These are phyloP conservation scores for Cladosporium sphaerospermum DNA, from an alignment of 2,329 filamentous ascomycete genomes.

Conservation along the genomic window DNA sequence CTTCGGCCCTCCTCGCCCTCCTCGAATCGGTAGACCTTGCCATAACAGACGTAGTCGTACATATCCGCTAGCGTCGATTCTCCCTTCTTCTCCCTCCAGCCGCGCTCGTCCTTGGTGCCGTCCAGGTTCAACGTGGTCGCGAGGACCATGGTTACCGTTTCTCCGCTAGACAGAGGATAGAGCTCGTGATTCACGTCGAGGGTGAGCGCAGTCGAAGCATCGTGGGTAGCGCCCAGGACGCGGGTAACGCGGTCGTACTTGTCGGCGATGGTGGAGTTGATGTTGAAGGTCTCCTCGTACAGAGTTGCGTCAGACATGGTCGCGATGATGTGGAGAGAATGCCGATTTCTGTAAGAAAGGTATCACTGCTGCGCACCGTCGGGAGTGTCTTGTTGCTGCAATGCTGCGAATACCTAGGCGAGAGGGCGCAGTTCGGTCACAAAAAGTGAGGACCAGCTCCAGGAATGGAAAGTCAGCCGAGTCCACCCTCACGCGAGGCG, in stretches of 20 bases:
- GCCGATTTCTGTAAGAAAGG: no score
- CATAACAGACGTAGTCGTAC: slow-evolving; percentile 83
- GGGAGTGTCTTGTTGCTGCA: background rate
- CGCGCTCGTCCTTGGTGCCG: slow-evolving; percentile 54
- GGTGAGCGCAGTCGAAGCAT: slow-evolving; percentile 68
- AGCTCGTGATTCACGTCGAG: slow-evolving; percentile 95
- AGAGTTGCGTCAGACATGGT: slow-evolving; percentile 79
- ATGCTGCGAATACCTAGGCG: background rate
- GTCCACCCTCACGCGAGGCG: background rate
- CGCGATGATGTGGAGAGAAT: slow-evolving; percentile 20
- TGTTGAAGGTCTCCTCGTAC: slow-evolving; percentile 85
- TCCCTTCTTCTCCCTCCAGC: slow-evolving; percentile 67
- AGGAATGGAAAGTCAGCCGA: background rate
- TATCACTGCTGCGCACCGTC: background rate
- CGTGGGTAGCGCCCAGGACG: slow-evolving; percentile 68
- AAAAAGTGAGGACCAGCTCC: background rate
- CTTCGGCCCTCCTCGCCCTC: slow-evolving; percentile 69
- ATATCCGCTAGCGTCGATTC: slow-evolving; percentile 63
- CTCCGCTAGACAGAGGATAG: slow-evolving; percentile 68
- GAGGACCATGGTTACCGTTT: slow-evolving; percentile 72
- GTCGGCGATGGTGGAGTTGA: slow-evolving; percentile 70
- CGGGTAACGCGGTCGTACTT: slow-evolving; percentile 96
- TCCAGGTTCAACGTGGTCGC: slow-evolving; percentile 83
- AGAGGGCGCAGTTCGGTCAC: background rate
- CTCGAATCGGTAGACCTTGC: slow-evolving; percentile 84